phyloP scores from a whole-genome alignment of 352 stramenopile species.

The Phytophthora boehmeriae region DNA sequence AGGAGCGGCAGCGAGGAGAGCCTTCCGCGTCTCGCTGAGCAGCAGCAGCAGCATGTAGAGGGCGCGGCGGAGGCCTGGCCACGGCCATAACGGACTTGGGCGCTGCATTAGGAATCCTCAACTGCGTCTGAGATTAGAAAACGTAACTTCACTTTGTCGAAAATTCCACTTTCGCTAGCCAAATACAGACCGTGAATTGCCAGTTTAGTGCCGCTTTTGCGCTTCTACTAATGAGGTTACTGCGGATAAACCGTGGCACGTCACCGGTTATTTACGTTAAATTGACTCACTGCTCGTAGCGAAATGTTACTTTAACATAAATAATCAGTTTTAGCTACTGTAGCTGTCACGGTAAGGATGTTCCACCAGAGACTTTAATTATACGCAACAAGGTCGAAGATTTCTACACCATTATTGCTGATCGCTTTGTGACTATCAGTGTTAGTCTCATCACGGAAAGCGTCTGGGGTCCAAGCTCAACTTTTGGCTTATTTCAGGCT shows the following conservation, averaged over 20 bases:
- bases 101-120: constrained; percentile 21
- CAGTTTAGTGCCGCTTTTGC: constrained; percentile 1
- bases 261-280: too few relatives aligned
- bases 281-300: too few relatives aligned
- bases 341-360: too few relatives aligned
- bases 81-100: constrained; percentile 17
- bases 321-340: too few relatives aligned
- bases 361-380: too few relatives aligned
- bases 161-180: constrained; percentile 18
- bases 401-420: too few relatives aligned
- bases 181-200: constrained; percentile 9
- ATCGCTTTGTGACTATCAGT: too few relatives aligned
- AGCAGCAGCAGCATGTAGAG: constrained; percentile 41
- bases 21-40: constrained; percentile 27
- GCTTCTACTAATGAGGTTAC: background rate
- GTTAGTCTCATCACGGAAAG: too few relatives aligned
- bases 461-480: too few relatives aligned
- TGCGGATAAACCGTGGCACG: background rate
- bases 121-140: constrained; percentile 2
- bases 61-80: constrained; percentile 18
- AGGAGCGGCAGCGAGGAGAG: constrained; percentile 28
- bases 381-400: too few relatives aligned
- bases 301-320: too few relatives aligned
- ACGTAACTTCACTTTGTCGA: constrained; percentile 1
- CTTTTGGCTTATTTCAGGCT: too few relatives aligned